These are phyloP conservation scores for Daedaleopsis sinensis DNA, from an alignment of 768 basidiomycete genomes.

Conservation along the genomic window DNA sequence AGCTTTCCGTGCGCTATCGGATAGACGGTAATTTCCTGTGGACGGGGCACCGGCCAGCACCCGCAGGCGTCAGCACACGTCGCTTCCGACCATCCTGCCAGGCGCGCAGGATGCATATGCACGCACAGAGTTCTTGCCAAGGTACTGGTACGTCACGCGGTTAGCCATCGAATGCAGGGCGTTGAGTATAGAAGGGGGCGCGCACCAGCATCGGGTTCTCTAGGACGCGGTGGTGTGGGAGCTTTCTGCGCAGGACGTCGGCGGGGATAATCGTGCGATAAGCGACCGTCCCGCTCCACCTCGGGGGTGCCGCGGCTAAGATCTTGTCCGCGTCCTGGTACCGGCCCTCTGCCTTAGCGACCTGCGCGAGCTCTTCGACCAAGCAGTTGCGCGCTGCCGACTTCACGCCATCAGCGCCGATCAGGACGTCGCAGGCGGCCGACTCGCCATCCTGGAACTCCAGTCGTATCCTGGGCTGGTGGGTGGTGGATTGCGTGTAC, in stretches of 20 bases:
- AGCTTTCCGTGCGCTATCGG: conserved; percentile 58
- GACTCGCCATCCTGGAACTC: conserved; percentile 64
- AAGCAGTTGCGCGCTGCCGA: conserved; percentile 48
- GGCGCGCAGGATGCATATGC: too few relatives aligned
- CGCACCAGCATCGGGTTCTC: conserved; percentile 26
- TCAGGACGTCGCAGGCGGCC: conserved; percentile 62
- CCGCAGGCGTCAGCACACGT: not conserved
- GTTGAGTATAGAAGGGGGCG: not conserved
- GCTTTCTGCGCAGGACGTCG: conserved; percentile 23
- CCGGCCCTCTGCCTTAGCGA: conserved; percentile 40
- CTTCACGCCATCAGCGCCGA: conserved; percentile 73
- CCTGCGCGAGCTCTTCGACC: conserved; percentile 32
- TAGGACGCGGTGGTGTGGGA: conserved; percentile 25
- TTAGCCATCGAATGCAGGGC: not conserved
- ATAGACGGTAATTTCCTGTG: conserved; percentile 63
- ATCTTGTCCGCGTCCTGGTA: conserved; percentile 43
- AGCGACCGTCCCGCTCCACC: conserved; percentile 60
- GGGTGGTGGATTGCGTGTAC: conserved; percentile 43
- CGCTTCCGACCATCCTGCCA: conserved; percentile 30
- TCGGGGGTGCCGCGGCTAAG: conserved; percentile 46
- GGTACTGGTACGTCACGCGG: conserved; percentile 45
- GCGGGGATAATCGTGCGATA: conserved; percentile 64
- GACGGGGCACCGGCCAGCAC: too few relatives aligned
- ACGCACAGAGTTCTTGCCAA: conserved; percentile 42
- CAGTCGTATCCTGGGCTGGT: conserved; percentile 46